phyloP scores from a whole-genome alignment of 495 filamentous ascomycete genomes.

The Penicillium malachiteum region DNA sequence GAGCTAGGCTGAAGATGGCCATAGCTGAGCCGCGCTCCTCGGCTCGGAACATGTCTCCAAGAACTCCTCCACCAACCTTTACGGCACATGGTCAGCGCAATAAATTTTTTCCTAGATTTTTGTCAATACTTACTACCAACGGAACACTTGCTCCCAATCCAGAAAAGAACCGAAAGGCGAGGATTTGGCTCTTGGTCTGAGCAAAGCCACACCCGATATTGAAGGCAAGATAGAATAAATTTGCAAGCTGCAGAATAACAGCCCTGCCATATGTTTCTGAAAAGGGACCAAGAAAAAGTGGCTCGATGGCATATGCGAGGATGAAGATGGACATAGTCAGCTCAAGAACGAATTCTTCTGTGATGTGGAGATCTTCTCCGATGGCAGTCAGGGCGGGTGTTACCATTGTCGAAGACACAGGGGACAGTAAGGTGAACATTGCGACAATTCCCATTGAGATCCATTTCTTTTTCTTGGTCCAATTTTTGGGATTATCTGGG shows the following conservation, averaged over 20 bases:
- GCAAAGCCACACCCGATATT: conserved; percentile 56
- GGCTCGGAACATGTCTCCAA: conserved; percentile 60
- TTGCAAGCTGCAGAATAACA: conserved; percentile 58
- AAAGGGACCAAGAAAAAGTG: conserved; percentile 67
- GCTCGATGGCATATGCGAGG: conserved; percentile 70
- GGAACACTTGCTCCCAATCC: conserved; percentile 59
- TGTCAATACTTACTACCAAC: conserved; percentile 38
- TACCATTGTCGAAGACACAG: conserved; percentile 69
- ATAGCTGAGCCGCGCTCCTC: conserved; percentile 66
- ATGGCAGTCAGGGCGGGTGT: conserved; percentile 63
- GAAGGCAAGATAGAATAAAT: conserved; percentile 64
- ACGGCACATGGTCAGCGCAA: neutral
- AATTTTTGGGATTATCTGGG: conserved; percentile 60
- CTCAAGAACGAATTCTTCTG: conserved; percentile 50
- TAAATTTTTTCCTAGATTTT: neutral
- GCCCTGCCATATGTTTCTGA: conserved; percentile 74
- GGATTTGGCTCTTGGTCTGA: conserved; percentile 50
- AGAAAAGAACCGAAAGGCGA: conserved; percentile 56
- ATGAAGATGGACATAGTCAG: conserved; percentile 72
- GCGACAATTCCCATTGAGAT: conserved; percentile 56
- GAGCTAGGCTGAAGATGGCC: conserved; percentile 62
- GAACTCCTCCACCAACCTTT: conserved; percentile 58
- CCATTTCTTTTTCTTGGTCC: conserved; percentile 60
- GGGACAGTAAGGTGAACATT: conserved; percentile 70
- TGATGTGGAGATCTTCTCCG: conserved; percentile 59